Conservation (phyloP, 768 basidiomycete species). For the Collybia sp. region DNA sequence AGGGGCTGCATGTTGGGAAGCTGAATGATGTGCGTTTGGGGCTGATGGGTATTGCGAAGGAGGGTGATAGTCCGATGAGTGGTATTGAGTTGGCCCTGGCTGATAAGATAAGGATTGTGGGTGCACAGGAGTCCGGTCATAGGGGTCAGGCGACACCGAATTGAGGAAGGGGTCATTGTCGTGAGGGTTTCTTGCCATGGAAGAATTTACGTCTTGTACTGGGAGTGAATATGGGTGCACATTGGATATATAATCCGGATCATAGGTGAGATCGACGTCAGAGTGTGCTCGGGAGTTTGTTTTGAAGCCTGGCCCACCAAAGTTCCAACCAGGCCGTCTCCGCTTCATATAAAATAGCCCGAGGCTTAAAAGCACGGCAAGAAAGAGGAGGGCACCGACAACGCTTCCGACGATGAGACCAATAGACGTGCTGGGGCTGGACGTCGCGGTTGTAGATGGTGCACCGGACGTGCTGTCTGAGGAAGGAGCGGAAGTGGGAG, state of each 20-base stretch:
- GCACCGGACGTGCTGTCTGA: slow-evolving; percentile 13
- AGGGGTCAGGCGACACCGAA: slow-evolving; percentile 12
- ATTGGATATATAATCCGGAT: slow-evolving; percentile 15
- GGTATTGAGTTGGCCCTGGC: background rate
- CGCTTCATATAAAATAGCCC: slow-evolving; percentile 46
- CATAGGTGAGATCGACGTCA: slow-evolving; percentile 34
- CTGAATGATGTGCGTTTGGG: too few relatives aligned
- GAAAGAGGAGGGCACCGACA: slow-evolving; percentile 47
- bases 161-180: slow-evolving; percentile 9
- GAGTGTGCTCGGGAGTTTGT: slow-evolving; percentile 26
- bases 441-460: slow-evolving; percentile 17
- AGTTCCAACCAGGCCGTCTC: slow-evolving; percentile 19
- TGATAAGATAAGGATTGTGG: background rate
- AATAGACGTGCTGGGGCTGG: slow-evolving; percentile 26
- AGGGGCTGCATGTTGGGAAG: background rate
- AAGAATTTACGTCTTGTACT: slow-evolving; percentile 11
- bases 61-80: background rate
- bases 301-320: slow-evolving; percentile 8
- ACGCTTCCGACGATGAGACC: slow-evolving; percentile 49
- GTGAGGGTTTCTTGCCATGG: background rate
- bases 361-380: slow-evolving; percentile 47
- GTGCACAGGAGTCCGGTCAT: slow-evolving; percentile 11
- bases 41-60: background rate
- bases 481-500: slow-evolving; percentile 8
- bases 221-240: slow-evolving; percentile 26